Base-by-base conservation (phyloP, 257 asterid species). In the Gentiana dahurica region DNA sequence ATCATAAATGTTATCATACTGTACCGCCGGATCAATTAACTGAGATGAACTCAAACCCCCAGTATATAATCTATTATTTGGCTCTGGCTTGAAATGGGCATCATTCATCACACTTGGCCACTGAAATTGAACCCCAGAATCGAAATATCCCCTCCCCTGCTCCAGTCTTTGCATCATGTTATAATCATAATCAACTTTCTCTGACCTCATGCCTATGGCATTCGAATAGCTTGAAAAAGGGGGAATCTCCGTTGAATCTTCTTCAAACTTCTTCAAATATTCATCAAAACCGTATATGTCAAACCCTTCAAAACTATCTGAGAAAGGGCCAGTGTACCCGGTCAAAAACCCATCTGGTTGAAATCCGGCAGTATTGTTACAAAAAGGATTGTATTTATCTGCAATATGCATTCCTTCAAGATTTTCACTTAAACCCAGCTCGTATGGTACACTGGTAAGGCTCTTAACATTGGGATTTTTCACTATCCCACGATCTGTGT, bases 361-460 rank as follows among this genome's bases (percentile, higher is more conserved):
- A 51, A 43, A 51, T 6, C 34, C 13, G 37, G 58, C 36, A 6
- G 43, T 34, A 34, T 6, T 57, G 15, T 3, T 53, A 45, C 67
- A 57, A 36, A 36, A 59, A 44, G 63, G 62, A 58, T 52, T 35
- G 15, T 11, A 63, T 33, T 58, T 65, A 55, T 52, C 62, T 47
- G 69, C 71, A 47, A 76, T 62, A 39, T 53, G 59, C 69, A 76
- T 48, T 13, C 64, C 47, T 39, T 56, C 43, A 49, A 76, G 57
- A 49, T 62, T 51, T 45, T 67, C 60, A 45, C 67, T 64, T 36
- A 76, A 66, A 43, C 60, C 73, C 57, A 51, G 58, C 38, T 71
- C 68, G 53, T 62, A 55, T 39, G 68, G 61, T 36, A 44, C 55
- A 33, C 63, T 54, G 34, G 53, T 54, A 54, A 38, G 39, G 51